Percentiles rank a stretch among this genome's conserved stretches.
Evolutionary conservation across 176 grass and related monocot species (phyloP).

Genomic region (Bolboschoenus planiculmis): DNA sequence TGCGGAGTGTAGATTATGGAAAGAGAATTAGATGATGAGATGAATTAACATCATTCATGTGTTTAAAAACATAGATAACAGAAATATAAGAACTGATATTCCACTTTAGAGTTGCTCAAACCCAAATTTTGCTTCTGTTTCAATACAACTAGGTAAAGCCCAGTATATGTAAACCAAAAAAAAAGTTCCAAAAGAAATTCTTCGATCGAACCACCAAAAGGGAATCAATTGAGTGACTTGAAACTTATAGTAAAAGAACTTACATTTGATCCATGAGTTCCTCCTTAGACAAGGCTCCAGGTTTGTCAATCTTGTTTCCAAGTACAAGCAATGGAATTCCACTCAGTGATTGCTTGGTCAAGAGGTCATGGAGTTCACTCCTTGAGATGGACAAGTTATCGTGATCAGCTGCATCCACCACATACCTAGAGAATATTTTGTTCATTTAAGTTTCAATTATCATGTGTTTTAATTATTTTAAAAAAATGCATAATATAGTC

Average conservation of each 20-base stretch:
- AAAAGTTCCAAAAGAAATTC: background rate
- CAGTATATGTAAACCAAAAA: background rate
- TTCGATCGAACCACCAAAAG: background rate
- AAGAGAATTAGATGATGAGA: background rate
- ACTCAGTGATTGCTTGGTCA: constrained; percentile 80
- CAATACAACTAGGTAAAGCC: background rate
- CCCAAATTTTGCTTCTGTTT: background rate
- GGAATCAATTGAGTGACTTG: background rate
- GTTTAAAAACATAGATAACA: background rate
- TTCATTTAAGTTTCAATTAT: background rate
- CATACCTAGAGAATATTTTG: constrained; percentile 47
- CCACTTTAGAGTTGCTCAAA: background rate
- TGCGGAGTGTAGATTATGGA: background rate
- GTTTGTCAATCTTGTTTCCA: constrained; percentile 88
- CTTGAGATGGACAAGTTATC: constrained; percentile 90
- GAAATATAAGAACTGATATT: background rate
- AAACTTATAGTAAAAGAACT: constrained; percentile 2
- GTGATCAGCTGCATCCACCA: constrained; percentile 78
- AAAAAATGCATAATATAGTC: background rate
- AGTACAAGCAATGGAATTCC: constrained; percentile 88
- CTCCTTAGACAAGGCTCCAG: constrained; percentile 70
- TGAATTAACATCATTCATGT: background rate
- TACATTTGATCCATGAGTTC: constrained; percentile 73
- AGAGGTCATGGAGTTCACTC: constrained; percentile 85
- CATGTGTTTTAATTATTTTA: background rate